Conservation (phyloP, 2,329 filamentous ascomycete species). For the Amesomyces nigricolor region DNA sequence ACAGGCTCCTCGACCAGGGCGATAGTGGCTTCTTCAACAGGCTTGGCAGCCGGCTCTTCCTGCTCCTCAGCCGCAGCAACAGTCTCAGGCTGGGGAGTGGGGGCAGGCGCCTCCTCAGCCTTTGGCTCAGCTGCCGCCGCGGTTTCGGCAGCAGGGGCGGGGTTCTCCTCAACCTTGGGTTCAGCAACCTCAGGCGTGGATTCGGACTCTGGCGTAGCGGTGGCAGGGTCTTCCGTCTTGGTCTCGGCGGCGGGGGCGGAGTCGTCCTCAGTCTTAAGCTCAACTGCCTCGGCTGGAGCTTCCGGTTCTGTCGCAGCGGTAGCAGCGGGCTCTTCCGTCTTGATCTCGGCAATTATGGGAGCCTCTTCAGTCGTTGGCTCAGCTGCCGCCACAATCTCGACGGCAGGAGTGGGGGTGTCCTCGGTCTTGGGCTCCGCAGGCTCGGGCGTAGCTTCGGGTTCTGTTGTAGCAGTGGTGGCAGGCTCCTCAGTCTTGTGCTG, state of each 20-base stretch:
- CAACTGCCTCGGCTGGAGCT: not conserved
- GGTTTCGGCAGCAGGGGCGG: not conserved
- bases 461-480: conserved; percentile 1
- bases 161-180: not conserved
- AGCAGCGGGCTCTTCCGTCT: not conserved
- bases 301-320: not conserved
- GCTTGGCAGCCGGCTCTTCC: not conserved
- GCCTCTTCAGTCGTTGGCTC: not conserved
- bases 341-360: not conserved
- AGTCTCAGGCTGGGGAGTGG: not conserved
- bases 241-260: not conserved
- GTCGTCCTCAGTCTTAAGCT: not conserved
- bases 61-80: not conserved
- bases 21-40: not conserved
- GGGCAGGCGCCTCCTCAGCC: not conserved
- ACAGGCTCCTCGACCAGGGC: not conserved
- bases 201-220: too few relatives aligned
- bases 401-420: not conserved
- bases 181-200: too few relatives aligned
- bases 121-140: not conserved
- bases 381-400: not conserved
- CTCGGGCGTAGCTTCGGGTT: not conserved
- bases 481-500: conserved; percentile 10
- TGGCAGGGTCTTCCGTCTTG: too few relatives aligned
- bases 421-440: conserved; percentile 5